Conservation (phyloP, 1,284 basidiomycete species). For the Exobasidium cylindrosporum region DNA sequence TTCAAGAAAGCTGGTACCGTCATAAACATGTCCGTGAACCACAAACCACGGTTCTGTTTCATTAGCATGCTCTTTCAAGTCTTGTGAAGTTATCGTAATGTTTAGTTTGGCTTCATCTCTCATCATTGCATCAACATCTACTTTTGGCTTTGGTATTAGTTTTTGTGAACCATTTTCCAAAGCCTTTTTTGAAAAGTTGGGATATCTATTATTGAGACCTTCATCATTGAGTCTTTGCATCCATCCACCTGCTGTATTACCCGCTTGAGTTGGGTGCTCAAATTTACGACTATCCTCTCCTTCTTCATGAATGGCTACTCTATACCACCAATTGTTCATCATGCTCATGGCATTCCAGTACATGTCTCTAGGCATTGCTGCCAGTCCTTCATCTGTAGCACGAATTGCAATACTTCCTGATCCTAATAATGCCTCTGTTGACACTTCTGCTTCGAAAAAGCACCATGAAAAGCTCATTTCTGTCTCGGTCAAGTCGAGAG, state of each 20-base stretch:
- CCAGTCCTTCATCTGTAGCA: conserved; percentile 64
- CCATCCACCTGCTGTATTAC: conserved; percentile 63
- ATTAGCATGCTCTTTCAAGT: conserved; percentile 60
- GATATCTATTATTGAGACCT: conserved; percentile 60
- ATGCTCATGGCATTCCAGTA: conserved; percentile 61
- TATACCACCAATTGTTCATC: conserved; percentile 66
- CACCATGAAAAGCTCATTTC: conserved; percentile 63
- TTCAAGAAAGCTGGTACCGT: conserved; percentile 63
- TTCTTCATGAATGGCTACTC: conserved; percentile 61
- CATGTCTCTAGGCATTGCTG: conserved; percentile 62
- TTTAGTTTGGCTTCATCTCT: conserved; percentile 34
- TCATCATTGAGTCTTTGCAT: conserved; percentile 64
- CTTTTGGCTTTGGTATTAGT: conserved; percentile 30
- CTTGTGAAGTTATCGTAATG: conserved; percentile 61
- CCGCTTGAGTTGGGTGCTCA: conserved; percentile 66
- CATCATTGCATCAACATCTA: conserved; percentile 32
- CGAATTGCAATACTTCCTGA: conserved; percentile 62
- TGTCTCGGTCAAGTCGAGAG: conserved; percentile 60
- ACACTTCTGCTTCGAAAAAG: conserved; percentile 63
- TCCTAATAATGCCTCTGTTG: conserved; percentile 56
- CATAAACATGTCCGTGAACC: conserved; percentile 62
- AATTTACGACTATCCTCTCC: conserved; percentile 58
- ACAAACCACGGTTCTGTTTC: conserved; percentile 65
- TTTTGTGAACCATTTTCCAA: not conserved
- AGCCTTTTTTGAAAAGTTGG: conserved; percentile 52